Percentiles rank a stretch among this genome's conserved stretches.
phyloP scores from a whole-genome alignment of 306 rosid species.

The Trifolium repens region DNA sequence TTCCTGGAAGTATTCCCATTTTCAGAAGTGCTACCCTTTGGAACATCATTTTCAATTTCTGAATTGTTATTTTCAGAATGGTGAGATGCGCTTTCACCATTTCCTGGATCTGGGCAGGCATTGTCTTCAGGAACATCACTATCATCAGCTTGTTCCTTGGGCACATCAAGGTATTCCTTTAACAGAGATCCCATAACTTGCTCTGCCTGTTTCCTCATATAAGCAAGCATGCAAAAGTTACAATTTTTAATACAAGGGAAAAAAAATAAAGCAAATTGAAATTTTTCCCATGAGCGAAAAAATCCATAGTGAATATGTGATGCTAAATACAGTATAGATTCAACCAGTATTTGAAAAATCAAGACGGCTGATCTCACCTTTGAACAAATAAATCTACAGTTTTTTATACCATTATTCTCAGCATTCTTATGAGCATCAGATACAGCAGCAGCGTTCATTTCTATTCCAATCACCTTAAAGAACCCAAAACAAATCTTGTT shows the following conservation, averaged over 20 bases:
- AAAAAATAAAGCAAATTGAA: slow-evolving; percentile 21
- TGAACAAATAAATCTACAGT: slow-evolving; percentile 78
- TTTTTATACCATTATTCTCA: slow-evolving; percentile 87
- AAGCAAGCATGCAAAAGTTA: slow-evolving; percentile 32
- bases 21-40: slow-evolving; percentile 50
- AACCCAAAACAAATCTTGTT: slow-evolving; percentile 33
- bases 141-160: slow-evolving; percentile 56
- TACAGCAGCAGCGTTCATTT: slow-evolving; percentile 96
- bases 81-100: slow-evolving; percentile 44
- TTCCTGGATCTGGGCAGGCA: slow-evolving; percentile 51
- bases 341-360: slow-evolving; percentile 36
- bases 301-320: background rate
- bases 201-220: slow-evolving; percentile 77
- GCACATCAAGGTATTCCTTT: slow-evolving; percentile 63
- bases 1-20: slow-evolving; percentile 47
- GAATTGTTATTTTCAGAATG: slow-evolving; percentile 49
- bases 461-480: slow-evolving; percentile 91
- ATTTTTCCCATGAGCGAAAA: slow-evolving; percentile 5
- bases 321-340: slow-evolving; percentile 6
- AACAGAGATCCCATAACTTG: slow-evolving; percentile 88
- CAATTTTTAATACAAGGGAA: slow-evolving; percentile 23
- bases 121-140: slow-evolving; percentile 45
- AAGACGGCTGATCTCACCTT: slow-evolving; percentile 65
- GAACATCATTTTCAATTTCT: slow-evolving; percentile 50
- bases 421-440: slow-evolving; percentile 89